phyloP scores from a whole-genome alignment of 441 rosid genomes.

The Breynia disticha region DNA sequence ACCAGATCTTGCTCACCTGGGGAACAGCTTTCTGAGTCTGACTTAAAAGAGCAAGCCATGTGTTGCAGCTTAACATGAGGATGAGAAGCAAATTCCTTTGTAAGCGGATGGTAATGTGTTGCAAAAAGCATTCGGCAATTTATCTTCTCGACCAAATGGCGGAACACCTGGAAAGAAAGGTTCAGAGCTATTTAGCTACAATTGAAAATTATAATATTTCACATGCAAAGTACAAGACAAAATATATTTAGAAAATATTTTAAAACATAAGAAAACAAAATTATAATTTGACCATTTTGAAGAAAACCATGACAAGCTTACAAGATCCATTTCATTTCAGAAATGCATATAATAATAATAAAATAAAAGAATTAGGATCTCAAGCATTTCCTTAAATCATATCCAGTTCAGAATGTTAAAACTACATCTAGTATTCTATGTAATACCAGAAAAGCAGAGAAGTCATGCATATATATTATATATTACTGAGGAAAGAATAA shows the following conservation, averaged over 20 bases:
- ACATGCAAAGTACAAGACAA: neutral
- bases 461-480: neutral
- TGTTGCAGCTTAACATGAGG: constrained; percentile 76
- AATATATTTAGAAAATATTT: neutral
- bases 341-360: neutral
- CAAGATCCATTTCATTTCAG: neutral
- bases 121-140: constrained; percentile 87
- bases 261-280: too few relatives aligned
- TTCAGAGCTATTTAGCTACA: neutral
- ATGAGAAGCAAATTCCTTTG: constrained; percentile 86
- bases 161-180: constrained; percentile 51
- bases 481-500: neutral
- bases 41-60: constrained; percentile 76
- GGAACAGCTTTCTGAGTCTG: constrained; percentile 24
- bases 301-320: neutral
- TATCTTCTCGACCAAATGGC: constrained; percentile 82
- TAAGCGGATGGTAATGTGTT: constrained; percentile 91
- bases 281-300: too few relatives aligned
- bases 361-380: too few relatives aligned
- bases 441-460: too few relatives aligned
- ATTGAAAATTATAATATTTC: constrained; percentile 6
- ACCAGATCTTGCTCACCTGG: constrained; percentile 44
- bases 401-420: too few relatives aligned
- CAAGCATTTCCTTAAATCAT: too few relatives aligned
- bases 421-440: too few relatives aligned